Base-by-base conservation (phyloP, 2,329 filamentous ascomycete species). In the Penicillium fuscoglaucum region DNA sequence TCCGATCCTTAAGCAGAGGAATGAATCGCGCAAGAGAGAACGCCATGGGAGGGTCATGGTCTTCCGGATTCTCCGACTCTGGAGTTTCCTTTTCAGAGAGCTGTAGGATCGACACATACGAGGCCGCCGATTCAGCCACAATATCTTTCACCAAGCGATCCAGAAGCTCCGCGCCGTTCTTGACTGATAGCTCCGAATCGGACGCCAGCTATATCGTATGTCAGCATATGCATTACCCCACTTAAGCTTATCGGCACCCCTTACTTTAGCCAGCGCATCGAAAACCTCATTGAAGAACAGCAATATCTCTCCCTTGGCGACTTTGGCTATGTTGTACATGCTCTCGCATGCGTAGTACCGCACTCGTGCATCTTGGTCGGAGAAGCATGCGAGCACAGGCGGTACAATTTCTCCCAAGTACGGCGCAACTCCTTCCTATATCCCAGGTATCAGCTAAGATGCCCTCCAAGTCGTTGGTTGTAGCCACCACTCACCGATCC, bases 281-380 rank as follows among this genome's bases (percentile, higher is more conserved):
- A 99, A 99, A 63, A 99, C 95, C 70, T 96, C 90, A 77, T 99
- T 99, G 78, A 99, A 99, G 80, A 96, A 99, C 41, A 96, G 85
- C 64, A 99, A 78, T 21, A 99, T 95, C 77, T 99, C 95, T 39
- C 96, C 95, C 78, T 99, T 99, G 60, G 93, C 95, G 48, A 99
- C 95, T 79, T 99, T 99, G 71, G 95, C 93, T 72, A 99, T 99
- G 77, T 99, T 99, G 79, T 99, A 99, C 95, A 99, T 99, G 76
- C 93, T 96, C 80, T 99, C 95, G 78, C 95, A 99, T 26, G 95
- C 95, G 78, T 99, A 99, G 76, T 99, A 99, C 64, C 95, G 86
- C 33, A 98, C 95, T 58, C 95, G 86, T 29, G 95, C 93, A 88
- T 99, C 95, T 80, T 98, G 95, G 68, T 99, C 96, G 58, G 90